phyloP scores from a whole-genome alignment of 176 grass and related monocot genomes.

The Aechmea fasciata region DNA sequence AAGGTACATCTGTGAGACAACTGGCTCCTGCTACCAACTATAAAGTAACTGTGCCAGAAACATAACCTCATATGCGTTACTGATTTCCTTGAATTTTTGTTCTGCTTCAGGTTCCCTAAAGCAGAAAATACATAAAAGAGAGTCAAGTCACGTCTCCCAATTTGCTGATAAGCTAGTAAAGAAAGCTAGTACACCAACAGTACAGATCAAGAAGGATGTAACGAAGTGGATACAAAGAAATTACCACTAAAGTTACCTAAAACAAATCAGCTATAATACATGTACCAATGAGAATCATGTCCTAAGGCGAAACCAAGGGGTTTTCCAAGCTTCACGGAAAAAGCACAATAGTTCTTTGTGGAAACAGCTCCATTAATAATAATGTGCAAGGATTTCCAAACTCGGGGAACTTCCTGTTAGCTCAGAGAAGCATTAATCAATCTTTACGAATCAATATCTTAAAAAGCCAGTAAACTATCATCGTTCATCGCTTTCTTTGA shows the following conservation, averaged over 20 bases:
- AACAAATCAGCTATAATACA: background rate
- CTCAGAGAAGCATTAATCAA: no score
- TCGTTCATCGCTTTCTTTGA: no score
- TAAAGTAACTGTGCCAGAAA: background rate
- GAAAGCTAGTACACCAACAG: background rate
- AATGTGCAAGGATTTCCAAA: no score
- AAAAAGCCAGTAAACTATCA: no score
- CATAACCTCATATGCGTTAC: slow-evolving; percentile 92
- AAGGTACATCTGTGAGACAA: slow-evolving; percentile 2
- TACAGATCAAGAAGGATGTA: background rate
- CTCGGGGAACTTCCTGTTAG: no score
- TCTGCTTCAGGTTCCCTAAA: slow-evolving; percentile 85
- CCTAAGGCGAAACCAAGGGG: no score
- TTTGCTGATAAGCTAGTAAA: slow-evolving; percentile 2
- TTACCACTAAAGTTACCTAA: background rate
- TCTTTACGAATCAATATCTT: no score
- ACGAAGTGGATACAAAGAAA: background rate
- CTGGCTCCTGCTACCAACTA: background rate
- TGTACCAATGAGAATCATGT: no score
- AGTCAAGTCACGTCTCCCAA: background rate
- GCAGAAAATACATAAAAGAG: slow-evolving; percentile 28
- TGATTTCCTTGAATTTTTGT: slow-evolving; percentile 94
- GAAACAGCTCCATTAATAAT: no score
- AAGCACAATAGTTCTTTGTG: no score
- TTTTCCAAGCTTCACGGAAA: no score